Conservation (phyloP, 495 filamentous ascomycete genomes). For the Penicillium daleae region DNA sequence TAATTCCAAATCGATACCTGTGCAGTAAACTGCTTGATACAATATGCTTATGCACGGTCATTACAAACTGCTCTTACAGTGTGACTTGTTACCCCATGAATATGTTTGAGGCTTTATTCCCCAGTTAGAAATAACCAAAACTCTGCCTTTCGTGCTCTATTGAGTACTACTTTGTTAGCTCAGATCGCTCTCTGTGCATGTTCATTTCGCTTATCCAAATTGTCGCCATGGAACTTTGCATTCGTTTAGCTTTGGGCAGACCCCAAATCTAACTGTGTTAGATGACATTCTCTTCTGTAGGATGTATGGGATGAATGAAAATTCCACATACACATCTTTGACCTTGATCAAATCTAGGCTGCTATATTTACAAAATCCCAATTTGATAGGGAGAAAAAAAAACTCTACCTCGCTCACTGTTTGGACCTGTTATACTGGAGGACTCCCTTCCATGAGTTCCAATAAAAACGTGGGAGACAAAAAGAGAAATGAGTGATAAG, state of each 20-base stretch:
- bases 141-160: background rate
- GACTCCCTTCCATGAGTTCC: too few relatives aligned
- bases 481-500: conserved; percentile 29
- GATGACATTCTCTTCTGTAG: background rate
- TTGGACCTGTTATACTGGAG: too few relatives aligned
- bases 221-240: background rate
- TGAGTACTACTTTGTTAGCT: background rate
- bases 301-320: background rate
- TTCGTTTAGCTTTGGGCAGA: background rate
- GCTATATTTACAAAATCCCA: too few relatives aligned
- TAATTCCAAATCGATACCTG: background rate
- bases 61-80: background rate
- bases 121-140: background rate
- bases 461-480: background rate
- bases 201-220: background rate
- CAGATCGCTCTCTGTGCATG: background rate
- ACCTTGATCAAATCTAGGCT: too few relatives aligned
- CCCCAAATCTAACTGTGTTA: background rate
- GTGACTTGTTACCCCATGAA: background rate
- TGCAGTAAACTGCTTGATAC: background rate
- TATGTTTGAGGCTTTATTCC: background rate
- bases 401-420: too few relatives aligned
- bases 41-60: background rate
- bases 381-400: too few relatives aligned
- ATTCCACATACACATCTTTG: background rate